phyloP scores from a whole-genome alignment of 2,329 filamentous ascomycete species.

The Bimuria novae-zelandiae region DNA sequence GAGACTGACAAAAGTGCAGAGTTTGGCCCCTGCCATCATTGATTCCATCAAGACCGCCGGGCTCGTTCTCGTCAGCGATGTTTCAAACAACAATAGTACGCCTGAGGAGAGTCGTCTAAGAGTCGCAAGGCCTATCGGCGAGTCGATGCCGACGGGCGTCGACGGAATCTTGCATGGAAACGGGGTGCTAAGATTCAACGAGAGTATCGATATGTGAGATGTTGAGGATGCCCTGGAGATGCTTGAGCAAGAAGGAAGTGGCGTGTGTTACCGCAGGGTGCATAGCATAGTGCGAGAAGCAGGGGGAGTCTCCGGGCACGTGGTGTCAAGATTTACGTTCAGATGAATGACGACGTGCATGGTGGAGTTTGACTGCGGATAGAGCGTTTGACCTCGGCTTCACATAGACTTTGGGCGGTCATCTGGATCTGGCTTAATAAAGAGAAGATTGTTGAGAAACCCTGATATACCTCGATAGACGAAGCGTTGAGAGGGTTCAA shows the following conservation, averaged over 20 bases:
- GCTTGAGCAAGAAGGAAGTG: no score
- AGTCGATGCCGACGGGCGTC: conserved; percentile 73
- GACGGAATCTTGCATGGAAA: conserved; percentile 86
- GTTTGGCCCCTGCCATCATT: conserved; percentile 89
- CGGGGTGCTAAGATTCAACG: conserved; percentile 89
- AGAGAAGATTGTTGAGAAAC: neutral
- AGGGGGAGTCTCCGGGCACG: neutral
- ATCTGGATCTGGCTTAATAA: neutral
- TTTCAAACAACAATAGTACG: conserved; percentile 65
- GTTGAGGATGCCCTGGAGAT: neutral
- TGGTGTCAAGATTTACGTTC: neutral
- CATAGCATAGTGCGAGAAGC: neutral
- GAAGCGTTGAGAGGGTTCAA: neutral
- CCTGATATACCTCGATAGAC: neutral
- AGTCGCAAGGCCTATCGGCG: conserved; percentile 45
- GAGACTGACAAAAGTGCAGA: conserved; percentile 57
- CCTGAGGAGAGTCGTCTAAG: conserved; percentile 45
- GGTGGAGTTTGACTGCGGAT: neutral
- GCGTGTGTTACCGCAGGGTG: neutral
- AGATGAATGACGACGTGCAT: neutral
- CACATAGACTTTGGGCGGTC: conserved; percentile 2
- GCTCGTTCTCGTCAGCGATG: conserved; percentile 88
- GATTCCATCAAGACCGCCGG: conserved; percentile 95
- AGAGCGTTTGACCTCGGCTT: neutral
- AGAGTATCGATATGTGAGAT: conserved; percentile 67